These are phyloP conservation scores for Blakeslea trispora DNA, from an alignment of 371 early-diverging fungal genomes.

Conservation along the genomic window DNA sequence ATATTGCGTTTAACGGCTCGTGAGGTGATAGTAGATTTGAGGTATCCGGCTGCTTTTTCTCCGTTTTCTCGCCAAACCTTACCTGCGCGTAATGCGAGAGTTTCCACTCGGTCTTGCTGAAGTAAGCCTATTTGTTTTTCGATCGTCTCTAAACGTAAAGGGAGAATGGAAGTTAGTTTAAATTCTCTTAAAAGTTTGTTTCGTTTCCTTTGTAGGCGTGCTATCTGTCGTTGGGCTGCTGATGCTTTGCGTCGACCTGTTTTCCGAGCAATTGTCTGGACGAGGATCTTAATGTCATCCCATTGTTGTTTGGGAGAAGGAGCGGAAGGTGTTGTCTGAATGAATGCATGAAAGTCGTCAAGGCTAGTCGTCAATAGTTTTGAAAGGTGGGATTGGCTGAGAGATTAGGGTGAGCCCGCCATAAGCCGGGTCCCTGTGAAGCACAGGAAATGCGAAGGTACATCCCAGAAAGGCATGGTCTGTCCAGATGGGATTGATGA, in stretches of 20 bases:
- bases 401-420: conserved; percentile 8
- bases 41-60: too few species aligned
- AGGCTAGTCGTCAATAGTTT: background rate
- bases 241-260: background rate
- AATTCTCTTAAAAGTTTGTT: too few species aligned
- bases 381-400: background rate
- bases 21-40: background rate
- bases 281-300: background rate
- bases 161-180: conserved; percentile 3
- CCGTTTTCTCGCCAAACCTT: conserved; percentile 8
- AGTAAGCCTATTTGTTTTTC: conserved; percentile 3
- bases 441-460: background rate
- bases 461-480: conserved; percentile 9
- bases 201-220: conserved; percentile 4
- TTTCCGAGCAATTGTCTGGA: background rate
- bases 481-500: conserved; percentile 9
- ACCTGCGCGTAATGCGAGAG: conserved; percentile 1
- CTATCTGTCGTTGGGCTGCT: background rate
- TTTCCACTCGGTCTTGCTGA: conserved; percentile 6
- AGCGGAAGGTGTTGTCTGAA: background rate
- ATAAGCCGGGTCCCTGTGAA: background rate
- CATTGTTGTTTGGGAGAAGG: background rate
- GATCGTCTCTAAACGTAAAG: background rate
- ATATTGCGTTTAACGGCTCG: conserved; percentile 1
- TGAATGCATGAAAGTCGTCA: background rate